Evolutionary conservation across 352 stramenopile genomes (phyloP).

Genomic region (Phytophthora podocarpi): DNA sequence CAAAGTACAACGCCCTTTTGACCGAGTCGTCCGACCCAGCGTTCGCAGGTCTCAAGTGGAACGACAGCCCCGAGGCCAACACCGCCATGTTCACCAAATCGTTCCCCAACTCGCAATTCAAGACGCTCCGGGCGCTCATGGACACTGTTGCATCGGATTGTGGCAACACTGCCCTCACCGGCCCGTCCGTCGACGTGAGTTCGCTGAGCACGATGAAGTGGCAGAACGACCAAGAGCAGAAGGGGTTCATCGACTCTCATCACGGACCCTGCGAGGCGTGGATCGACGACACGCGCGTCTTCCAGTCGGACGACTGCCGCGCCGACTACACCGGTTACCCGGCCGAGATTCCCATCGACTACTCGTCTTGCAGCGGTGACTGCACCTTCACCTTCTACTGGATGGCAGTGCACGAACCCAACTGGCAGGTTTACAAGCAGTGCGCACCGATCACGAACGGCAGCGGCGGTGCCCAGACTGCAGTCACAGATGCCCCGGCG

Average conservation of each 20-base stretch:
- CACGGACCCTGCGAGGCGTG: constrained; percentile 54
- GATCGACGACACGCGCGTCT: constrained; percentile 47
- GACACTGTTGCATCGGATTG: constrained; percentile 37
- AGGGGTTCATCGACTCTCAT: constrained; percentile 52
- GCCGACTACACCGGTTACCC: constrained; percentile 45
- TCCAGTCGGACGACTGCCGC: constrained; percentile 48
- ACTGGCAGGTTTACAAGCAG: constrained; percentile 67
- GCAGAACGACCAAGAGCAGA: constrained; percentile 50
- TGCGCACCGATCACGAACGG: constrained; percentile 43
- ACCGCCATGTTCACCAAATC: constrained; percentile 33
- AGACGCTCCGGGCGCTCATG: constrained; percentile 40
- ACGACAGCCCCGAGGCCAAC: constrained; percentile 33
- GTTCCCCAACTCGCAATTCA: constrained; percentile 38
- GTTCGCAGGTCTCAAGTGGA: constrained; percentile 36
- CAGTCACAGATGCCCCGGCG: too few species aligned
- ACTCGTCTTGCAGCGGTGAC: constrained; percentile 48
- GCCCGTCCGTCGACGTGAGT: constrained; percentile 39
- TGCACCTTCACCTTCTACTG: constrained; percentile 69
- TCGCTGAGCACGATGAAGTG: constrained; percentile 43
- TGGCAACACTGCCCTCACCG: constrained; percentile 21
- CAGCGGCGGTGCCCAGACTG: too few species aligned
- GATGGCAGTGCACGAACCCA: constrained; percentile 52
- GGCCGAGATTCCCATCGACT: constrained; percentile 58
- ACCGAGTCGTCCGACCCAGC: constrained; percentile 28
- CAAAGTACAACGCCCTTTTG: constrained; percentile 30